Evolutionary conservation across 352 stramenopile genomes (phyloP).

Genomic region (Globisporangium parvum): DNA sequence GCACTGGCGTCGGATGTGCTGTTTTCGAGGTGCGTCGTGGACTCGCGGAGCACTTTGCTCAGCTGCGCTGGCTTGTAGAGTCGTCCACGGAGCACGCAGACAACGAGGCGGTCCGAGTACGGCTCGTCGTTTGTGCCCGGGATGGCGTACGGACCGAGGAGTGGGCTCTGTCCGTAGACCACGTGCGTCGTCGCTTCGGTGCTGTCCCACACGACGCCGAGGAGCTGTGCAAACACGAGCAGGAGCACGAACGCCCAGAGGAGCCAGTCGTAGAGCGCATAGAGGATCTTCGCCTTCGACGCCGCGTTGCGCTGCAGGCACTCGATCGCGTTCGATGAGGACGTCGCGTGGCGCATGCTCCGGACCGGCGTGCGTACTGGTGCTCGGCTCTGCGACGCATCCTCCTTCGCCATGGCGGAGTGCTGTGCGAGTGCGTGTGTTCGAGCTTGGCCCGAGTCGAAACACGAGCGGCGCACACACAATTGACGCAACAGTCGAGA

Average conservation of each 20-base stretch:
- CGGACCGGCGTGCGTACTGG: too few relatives aligned
- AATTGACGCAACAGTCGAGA: too few relatives aligned
- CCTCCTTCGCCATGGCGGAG: too few relatives aligned
- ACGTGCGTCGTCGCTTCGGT: slow-evolving; percentile 1
- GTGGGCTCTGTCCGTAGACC: too few relatives aligned
- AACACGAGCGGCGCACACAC: too few relatives aligned
- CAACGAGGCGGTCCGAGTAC: slow-evolving; percentile 9
- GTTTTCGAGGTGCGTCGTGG: not conserved
- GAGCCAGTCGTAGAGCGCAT: slow-evolving; percentile 11
- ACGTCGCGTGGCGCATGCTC: too few relatives aligned
- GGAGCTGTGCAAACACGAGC: slow-evolving; percentile 10
- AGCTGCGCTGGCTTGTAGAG: slow-evolving; percentile 17
- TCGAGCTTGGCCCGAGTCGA: too few relatives aligned
- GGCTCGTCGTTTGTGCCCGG: slow-evolving; percentile 5
- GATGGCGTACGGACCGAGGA: not conserved
- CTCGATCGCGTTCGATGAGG: not conserved
- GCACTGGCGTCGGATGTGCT: slow-evolving; percentile 7
- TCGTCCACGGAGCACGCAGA: slow-evolving; percentile 9
- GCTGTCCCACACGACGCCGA: slow-evolving; percentile 11
- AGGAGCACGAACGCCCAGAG: slow-evolving; percentile 10
- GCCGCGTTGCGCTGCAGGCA: not conserved
- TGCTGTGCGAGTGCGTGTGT: too few relatives aligned
- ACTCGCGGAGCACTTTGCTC: not conserved
- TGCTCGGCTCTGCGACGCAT: too few relatives aligned
- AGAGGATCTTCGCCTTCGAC: not conserved